phyloP scores from a whole-genome alignment of 805 yeast species.

The Cyberlindnera mrakii region DNA sequence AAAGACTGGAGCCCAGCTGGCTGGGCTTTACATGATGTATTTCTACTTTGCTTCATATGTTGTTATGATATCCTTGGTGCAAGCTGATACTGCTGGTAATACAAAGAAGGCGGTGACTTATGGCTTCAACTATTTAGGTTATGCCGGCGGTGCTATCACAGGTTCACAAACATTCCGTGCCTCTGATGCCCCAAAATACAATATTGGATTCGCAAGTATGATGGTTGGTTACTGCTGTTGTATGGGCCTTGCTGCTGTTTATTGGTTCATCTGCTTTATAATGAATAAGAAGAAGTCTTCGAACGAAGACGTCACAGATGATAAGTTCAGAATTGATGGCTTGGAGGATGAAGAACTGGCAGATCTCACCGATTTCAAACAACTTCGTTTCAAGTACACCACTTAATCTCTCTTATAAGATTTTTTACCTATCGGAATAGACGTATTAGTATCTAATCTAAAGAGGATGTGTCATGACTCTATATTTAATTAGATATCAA shows the following conservation, averaged over 20 bases:
- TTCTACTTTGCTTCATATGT: conserved; percentile 29
- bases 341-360: conserved; percentile 30
- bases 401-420: conserved; percentile 13
- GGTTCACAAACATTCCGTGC: conserved; percentile 45
- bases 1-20: conserved; percentile 25
- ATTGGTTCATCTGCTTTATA: conserved; percentile 26
- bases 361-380: conserved; percentile 34
- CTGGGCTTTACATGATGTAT: conserved; percentile 29
- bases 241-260: conserved; percentile 29
- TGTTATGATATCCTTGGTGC: conserved; percentile 26
- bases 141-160: conserved; percentile 37
- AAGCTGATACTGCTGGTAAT: conserved; percentile 42
- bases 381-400: conserved; percentile 29
- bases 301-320: conserved; percentile 12
- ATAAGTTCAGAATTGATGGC: conserved; percentile 14
- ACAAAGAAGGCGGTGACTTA: conserved; percentile 35
- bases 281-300: conserved; percentile 29
- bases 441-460: no score
- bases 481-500: no score
- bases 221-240: conserved; percentile 36
- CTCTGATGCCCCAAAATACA: conserved; percentile 35
- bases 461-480: no score
- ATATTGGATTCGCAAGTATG: conserved; percentile 39
- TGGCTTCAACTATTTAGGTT: conserved; percentile 32
- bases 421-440: no score